Percentiles rank a stretch among this genome's conserved stretches.
Conservation (phyloP, 768 basidiomycete species). For the Daedaleopsis nitida region DNA sequence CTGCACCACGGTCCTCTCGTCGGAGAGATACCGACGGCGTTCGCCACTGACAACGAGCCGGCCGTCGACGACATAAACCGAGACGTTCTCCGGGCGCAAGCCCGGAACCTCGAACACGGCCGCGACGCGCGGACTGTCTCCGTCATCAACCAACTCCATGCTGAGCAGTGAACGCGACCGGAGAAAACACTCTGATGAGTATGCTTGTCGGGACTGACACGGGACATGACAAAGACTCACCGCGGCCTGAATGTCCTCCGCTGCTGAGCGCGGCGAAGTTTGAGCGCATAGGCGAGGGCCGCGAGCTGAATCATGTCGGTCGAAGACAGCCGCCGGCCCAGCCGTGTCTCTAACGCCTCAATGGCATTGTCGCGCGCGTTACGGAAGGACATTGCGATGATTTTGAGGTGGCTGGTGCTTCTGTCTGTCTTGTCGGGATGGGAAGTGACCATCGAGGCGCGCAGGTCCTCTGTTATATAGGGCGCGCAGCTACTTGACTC, state of each 20-base stretch:
- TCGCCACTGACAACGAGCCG: constrained; percentile 39
- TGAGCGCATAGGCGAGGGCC: neutral
- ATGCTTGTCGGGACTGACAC: no score
- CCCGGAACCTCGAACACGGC: constrained; percentile 28
- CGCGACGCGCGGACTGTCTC: constrained; percentile 31
- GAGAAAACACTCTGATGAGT: neutral
- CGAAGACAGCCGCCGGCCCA: constrained; percentile 12
- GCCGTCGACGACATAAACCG: constrained; percentile 35
- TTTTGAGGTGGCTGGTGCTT: neutral
- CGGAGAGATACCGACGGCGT: constrained; percentile 20
- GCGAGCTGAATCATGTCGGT: constrained; percentile 10
- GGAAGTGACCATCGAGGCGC: no score
- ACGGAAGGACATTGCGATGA: constrained; percentile 6
- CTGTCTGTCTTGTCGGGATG: no score
- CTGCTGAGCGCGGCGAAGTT: constrained; percentile 6
- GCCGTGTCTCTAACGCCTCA: constrained; percentile 6
- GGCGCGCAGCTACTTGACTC: neutral
- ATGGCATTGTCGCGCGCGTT: constrained; percentile 1
- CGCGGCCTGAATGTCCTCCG: constrained; percentile 13
- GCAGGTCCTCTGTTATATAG: neutral
- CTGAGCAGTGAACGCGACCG: constrained; percentile 21
- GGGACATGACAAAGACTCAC: constrained; percentile 3
- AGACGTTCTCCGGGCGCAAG: constrained; percentile 35
- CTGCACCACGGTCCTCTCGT: neutral
- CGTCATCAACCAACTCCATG: constrained; percentile 43